Conservation (phyloP, 2,329 filamentous ascomycete genomes). For the Beauveria bassiana region DNA sequence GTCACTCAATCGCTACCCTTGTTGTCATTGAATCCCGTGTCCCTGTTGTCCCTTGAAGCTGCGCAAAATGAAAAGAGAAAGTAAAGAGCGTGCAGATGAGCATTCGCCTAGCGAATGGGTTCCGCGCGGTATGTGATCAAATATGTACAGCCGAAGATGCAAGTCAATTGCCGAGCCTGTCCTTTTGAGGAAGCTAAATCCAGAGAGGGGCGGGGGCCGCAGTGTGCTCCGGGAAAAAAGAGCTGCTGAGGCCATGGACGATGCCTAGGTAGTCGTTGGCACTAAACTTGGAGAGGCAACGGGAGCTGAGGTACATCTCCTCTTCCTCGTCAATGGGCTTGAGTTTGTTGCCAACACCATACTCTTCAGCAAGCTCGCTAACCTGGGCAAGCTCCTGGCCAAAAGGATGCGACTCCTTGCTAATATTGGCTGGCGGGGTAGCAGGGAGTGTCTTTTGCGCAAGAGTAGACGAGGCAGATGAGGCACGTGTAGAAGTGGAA, state of each 20-base stretch:
- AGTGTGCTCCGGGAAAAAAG: constrained; percentile 44
- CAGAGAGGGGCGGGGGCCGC: constrained; percentile 33
- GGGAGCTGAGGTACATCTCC: constrained; percentile 57
- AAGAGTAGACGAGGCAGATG: constrained; percentile 32
- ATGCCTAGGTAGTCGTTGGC: constrained; percentile 80
- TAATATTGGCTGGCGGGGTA: constrained; percentile 5
- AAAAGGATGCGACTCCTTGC: constrained; percentile 60
- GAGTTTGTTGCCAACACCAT: constrained; percentile 52
- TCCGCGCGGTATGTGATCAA: constrained; percentile 12
- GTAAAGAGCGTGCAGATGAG: neutral
- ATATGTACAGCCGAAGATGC: constrained; percentile 26
- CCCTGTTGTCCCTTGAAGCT: neutral
- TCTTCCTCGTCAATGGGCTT: constrained; percentile 64
- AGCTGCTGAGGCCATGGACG: constrained; percentile 60
- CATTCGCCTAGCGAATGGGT: neutral
- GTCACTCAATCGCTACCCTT: neutral
- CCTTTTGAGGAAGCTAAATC: constrained; percentile 34
- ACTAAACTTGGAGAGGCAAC: constrained; percentile 64
- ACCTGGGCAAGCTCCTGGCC: constrained; percentile 86
- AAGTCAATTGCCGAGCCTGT: constrained; percentile 1
- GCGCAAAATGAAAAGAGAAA: neutral
- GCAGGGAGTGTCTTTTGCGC: constrained; percentile 21
- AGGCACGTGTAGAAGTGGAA: constrained; percentile 46
- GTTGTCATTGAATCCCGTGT: neutral
- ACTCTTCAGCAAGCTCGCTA: constrained; percentile 87